Evolutionary conservation across 768 basidiomycete species (phyloP), one percentile per base, ranked within the genome.

Genomic region (Daedaleopsis sinensis): DNA sequence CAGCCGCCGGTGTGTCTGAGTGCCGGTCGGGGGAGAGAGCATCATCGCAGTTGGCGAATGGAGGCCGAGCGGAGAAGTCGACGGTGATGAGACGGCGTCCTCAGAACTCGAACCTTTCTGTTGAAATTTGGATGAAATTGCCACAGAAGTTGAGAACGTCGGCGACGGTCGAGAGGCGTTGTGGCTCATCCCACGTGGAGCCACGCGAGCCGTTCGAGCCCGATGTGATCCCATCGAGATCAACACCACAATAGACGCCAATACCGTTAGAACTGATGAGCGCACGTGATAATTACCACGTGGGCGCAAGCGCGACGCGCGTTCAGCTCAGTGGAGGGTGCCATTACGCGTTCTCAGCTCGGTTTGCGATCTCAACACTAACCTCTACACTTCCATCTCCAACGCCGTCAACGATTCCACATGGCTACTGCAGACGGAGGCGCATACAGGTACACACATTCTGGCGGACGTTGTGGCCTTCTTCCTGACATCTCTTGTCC

Each of bases 401-500:
- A 44, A 38, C 47, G 37, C 38, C 57, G 42, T 24, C 55, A 53
- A 10, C 44, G 51, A 44, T 32, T 37, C 60, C 73, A 71, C 68
- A 93, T 93, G 91, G 91, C 90, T 55, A 90, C 81, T 71, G 89
- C 89, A 72, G 88, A 91, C 74, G 74, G 73, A 50, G 73, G 73
- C 53, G 74, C 74, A 23, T 77, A 77, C 71, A 76, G 74, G 76
- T 71, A n/a, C 57, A 65, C 54, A 42, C 18, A 4, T n/a, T 12
- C 5, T 24, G 9, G 16, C 39, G 21, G 13, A 46, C 19, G 9
- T 27, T 7, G 16, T 9, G n/a, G 8, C 16, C 57, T 37, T 57
- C 32, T 61, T 38, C 43, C 52, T 42, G n/a, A 57, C 57, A 65
- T 39, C 35, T 49, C 23, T 53, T 57, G 55, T 46, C 55, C 55